Base-by-base conservation (phyloP, 2,329 filamentous ascomycete genomes). In the Beauveria sp. region DNA sequence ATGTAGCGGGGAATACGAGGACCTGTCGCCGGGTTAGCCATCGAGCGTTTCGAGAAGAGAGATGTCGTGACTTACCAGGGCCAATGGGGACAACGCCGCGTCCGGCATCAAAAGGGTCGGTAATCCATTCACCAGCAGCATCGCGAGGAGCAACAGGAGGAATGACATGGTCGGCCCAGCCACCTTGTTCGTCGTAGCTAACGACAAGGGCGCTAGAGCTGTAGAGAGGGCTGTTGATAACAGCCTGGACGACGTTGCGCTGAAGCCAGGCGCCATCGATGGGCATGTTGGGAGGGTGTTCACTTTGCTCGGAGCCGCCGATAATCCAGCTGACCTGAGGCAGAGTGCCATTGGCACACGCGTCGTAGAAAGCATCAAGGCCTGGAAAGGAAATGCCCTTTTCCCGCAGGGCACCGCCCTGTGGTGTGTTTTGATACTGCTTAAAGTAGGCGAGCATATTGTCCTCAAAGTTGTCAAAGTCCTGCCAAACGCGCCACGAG, bases 221-320 rank as follows among this genome's bases (percentile, higher is more conserved):
- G 67, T 81, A 83, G 51, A 74, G 72, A 3, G 76, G 75, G 42
- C 80, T 80, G 61, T 74, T 73, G 14, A 74, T 78, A 3, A 82
- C 76, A 8, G 79, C 76, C 61, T 81, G 73, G 20, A 82, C 77
- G 7, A 84, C 72, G 66, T 80, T 72, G 68, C 81, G 79, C 67
- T 83, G 79, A 43, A 83, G 72, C 81, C 81, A 84, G 2, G 74
- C 79, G 16, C 81, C 81, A 64, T 84, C 81, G 65, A 75, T 77
- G 3, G 81, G 81, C 63, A 76, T 73, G 64, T 80, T 79, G 1
- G 81, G 80, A 2, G 81, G 75, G 66, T 84, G 80, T 67, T 84
- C 81, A 2, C 80, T 75, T 66, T 83, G 79, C 67, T 84, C 81
- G 20, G 79, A 80, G 0, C 80, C 80, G 3, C 79, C 80, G 54